phyloP scores from a whole-genome alignment of 306 rosid genomes.

The Vigna unguiculata region DNA sequence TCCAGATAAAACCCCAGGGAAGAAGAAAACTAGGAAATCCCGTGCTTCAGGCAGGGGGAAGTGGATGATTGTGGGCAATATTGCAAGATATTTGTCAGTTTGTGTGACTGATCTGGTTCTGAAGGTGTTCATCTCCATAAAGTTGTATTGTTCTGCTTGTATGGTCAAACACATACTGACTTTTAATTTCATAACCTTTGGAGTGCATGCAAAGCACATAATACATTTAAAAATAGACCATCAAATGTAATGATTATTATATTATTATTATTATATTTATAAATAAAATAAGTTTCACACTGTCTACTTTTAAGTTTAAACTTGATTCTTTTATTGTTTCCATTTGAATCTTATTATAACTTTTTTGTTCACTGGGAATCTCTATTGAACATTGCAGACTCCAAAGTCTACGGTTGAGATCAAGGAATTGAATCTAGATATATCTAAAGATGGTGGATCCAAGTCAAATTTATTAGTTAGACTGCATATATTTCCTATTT shows the following conservation, averaged over 20 bases:
- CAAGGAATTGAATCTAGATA: constrained; percentile 84
- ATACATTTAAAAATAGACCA: constrained; percentile 30
- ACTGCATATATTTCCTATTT: constrained; percentile 76
- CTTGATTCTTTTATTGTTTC: constrained; percentile 35
- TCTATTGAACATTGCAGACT: constrained; percentile 68
- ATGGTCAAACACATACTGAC: constrained; percentile 21
- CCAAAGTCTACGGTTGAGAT: constrained; percentile 81
- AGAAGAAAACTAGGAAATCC: constrained; percentile 68
- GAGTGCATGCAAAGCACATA: neutral
- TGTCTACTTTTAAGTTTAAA: constrained; percentile 18
- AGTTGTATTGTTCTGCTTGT: constrained; percentile 35
- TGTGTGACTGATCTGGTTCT: constrained; percentile 88
- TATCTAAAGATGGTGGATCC: constrained; percentile 80
- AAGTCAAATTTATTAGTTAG: constrained; percentile 77
- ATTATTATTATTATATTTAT: constrained; percentile 37
- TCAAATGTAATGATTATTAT: constrained; percentile 38
- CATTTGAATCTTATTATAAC: constrained; percentile 29
- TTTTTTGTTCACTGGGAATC: constrained; percentile 43
- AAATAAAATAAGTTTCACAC: constrained; percentile 8
- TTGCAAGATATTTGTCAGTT: constrained; percentile 91
- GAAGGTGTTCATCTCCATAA: constrained; percentile 65
- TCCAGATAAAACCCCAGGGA: constrained; percentile 65
- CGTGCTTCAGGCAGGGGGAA: constrained; percentile 88
- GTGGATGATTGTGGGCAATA: constrained; percentile 89
- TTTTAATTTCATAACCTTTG: constrained; percentile 22